Evolutionary conservation across 1,284 basidiomycete genomes (phyloP).

Genomic region (Ceratobasidium sp.): DNA sequence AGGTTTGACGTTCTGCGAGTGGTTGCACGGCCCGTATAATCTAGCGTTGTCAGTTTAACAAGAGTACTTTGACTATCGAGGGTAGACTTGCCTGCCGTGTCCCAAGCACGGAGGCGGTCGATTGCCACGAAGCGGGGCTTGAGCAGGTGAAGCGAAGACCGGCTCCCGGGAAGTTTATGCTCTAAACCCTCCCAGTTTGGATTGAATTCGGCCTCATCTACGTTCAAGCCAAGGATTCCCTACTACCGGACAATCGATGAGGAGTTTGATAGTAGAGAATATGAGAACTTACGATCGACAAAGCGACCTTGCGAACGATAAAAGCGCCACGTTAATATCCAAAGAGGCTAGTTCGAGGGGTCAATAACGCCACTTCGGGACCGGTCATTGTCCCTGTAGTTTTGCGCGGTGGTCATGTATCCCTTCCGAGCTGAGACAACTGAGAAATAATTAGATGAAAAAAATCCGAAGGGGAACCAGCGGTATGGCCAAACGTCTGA

Average conservation of each 20-base stretch:
- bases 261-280: not conserved
- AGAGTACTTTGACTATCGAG: not conserved
- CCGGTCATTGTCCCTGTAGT: slow-evolving; percentile 10
- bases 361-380: slow-evolving; percentile 4
- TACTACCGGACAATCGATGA: not conserved
- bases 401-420: slow-evolving; percentile 2
- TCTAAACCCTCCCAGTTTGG: slow-evolving; percentile 23
- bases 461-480: not conserved
- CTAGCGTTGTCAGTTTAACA: not conserved
- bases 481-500: slow-evolving; percentile 2
- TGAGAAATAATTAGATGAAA: not conserved
- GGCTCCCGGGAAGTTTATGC: slow-evolving; percentile 8
- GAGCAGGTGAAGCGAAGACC: not conserved
- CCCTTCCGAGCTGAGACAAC: slow-evolving; percentile 9
- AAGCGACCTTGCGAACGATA: slow-evolving; percentile 47
- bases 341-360: slow-evolving; percentile 6
- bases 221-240: slow-evolving; percentile 17
- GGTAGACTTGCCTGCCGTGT: slow-evolving; percentile 27
- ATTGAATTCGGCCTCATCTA: not conserved
- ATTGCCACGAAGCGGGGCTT: not conserved
- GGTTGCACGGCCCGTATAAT: slow-evolving; percentile 18
- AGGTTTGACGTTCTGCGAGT: too few species aligned
- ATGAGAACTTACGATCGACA: slow-evolving; percentile 37
- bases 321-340: slow-evolving; percentile 46
- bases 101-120: slow-evolving; percentile 35